Base-by-base conservation (phyloP, 2,329 filamentous ascomycete species). In the Didymella pinodella region DNA sequence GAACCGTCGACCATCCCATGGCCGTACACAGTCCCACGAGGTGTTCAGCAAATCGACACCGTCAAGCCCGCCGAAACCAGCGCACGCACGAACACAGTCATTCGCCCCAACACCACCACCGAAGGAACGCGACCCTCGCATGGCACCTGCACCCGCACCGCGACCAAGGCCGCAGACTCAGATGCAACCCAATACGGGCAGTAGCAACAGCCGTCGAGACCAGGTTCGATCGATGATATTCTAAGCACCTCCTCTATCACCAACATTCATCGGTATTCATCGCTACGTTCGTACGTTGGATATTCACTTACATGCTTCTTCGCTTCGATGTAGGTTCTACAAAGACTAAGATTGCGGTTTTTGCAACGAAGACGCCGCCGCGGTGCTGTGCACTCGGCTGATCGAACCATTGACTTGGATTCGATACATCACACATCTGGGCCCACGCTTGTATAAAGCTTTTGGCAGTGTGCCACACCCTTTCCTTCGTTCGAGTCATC, bases 181-280 rank as follows among this genome's bases (percentile, higher is more conserved):
- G 43, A 26, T 65, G 71, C 59, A 66, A 52, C 48, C 53, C 50
- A 61, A 32, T 46, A 51, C 31, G 49, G 57, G 40, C 59, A 59
- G 56, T 50, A 50, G 56, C 56, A 50, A 34, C n/a, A 66, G 61
- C 55, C 70, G 76, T 36, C 70, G 75, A 54, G 74, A 77, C 61
- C 75, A 78, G 68, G 75, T 78, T 72, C 73, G 75, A 69, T 77
- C 75, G 63, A 78, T 78, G 76, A 77, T 78, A 63, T 77, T 77
- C 65, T 78, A 75, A 59, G 56, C 56, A 54, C 50, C 16, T 57
- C n/a, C 54, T 64, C 61, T 56, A 61, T 64, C 62, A 66, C 63
- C 62, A 62, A 51, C n/a, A 29, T 61, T 56, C 55, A 66, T 67
- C 64, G 68, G 70, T 74, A 68, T 60, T 66, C 48, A 54, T 57